Evolutionary conservation across 2,329 filamentous ascomycete genomes (phyloP).

Genomic region (Penicillium sp.): DNA sequence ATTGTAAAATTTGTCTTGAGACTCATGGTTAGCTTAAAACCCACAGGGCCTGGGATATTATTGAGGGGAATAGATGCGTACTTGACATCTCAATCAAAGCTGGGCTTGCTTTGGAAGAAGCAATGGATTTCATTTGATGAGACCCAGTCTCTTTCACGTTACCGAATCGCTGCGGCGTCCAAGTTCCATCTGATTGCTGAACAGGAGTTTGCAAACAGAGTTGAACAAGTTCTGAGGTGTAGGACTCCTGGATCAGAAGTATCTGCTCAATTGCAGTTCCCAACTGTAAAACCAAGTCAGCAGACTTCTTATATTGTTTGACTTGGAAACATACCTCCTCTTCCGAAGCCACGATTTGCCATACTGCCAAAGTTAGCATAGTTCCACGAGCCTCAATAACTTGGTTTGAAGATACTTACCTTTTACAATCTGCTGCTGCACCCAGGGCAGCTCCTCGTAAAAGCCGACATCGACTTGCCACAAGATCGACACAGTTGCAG

Average conservation of each 20-base stretch:
- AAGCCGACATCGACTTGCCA: conserved; percentile 21
- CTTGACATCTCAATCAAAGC: conserved; percentile 14
- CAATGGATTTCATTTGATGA: neutral
- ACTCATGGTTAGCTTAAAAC: neutral
- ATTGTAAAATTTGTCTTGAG: conserved; percentile 24
- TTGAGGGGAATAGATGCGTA: neutral
- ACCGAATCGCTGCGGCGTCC: conserved; percentile 8
- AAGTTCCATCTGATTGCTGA: conserved; percentile 11
- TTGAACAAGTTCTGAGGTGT: neutral
- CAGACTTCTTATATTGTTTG: neutral
- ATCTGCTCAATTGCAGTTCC: conserved; percentile 8
- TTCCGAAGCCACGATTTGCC: conserved; percentile 5
- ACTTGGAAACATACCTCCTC: neutral
- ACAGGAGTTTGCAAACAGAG: conserved; percentile 6
- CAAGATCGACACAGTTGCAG: conserved; percentile 11
- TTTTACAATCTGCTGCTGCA: conserved; percentile 17
- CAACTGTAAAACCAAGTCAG: conserved; percentile 4
- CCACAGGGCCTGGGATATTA: too few relatives aligned
- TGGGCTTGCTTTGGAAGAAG: neutral
- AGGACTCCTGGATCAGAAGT: conserved; percentile 6
- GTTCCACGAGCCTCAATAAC: too few relatives aligned
- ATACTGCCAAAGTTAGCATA: conserved; percentile 4
- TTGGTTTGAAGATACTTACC: conserved; percentile 1
- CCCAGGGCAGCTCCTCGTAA: conserved; percentile 10
- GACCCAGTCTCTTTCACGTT: neutral